Conservation (phyloP, 352 stramenopile genomes). For the Pythium volutum region DNA sequence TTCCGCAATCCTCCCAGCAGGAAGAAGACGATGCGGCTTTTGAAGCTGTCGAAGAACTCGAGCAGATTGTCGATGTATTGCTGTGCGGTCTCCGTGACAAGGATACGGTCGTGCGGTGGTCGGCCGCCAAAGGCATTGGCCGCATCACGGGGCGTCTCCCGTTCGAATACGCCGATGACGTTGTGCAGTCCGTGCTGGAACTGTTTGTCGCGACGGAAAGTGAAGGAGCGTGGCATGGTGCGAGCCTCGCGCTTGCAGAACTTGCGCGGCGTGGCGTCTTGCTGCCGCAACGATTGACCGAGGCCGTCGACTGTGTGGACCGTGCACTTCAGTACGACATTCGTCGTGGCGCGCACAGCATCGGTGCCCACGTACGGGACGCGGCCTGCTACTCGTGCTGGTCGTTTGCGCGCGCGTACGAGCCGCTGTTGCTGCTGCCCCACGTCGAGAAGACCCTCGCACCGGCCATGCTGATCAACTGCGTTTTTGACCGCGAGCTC, state of each 20-base stretch:
- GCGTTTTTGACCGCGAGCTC: conserved; percentile 97
- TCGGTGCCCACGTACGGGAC: conserved; percentile 97
- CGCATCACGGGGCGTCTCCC: conserved; percentile 94
- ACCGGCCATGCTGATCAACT: conserved; percentile 92
- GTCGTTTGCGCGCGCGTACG: conserved; percentile 96
- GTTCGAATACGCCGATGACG: conserved; percentile 94
- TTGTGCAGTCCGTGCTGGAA: conserved; percentile 94
- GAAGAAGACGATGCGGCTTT: conserved; percentile 44
- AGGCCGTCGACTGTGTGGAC: conserved; percentile 92
- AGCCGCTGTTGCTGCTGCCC: conserved; percentile 86
- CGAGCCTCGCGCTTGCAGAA: conserved; percentile 96
- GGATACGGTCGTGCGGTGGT: conserved; percentile 98
- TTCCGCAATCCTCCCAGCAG: conserved; percentile 5
- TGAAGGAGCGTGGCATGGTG: conserved; percentile 96
- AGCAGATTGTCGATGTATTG: conserved; percentile 95
- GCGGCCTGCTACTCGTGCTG: conserved; percentile 98
- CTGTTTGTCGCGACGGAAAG: conserved; percentile 91
- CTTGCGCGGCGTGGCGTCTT: conserved; percentile 94
- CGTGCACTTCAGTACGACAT: conserved; percentile 95
- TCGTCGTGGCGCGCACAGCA: conserved; percentile 90
- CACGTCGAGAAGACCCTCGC: conserved; percentile 88
- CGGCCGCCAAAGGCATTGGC: conserved; percentile 97
- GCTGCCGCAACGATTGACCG: conserved; percentile 88
- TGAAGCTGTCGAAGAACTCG: conserved; percentile 93
- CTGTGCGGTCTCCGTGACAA: conserved; percentile 90